phyloP scores from a whole-genome alignment of 169 alveolate genomes.

The Perkinsus olseni region DNA sequence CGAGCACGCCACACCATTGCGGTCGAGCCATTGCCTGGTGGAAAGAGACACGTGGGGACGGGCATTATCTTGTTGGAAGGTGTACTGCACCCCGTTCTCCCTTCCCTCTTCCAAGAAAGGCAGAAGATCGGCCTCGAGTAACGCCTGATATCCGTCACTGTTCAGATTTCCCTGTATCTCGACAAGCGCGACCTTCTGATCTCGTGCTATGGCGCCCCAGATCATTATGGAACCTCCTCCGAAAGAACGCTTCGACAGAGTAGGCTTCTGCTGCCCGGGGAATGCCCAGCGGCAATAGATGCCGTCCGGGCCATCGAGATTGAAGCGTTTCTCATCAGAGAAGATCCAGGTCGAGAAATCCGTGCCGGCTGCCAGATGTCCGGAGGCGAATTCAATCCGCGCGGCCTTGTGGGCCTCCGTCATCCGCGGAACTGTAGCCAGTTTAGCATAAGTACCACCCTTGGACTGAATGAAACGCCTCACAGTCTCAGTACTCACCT shows the following conservation, averaged over 20 bases:
- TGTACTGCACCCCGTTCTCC: background rate
- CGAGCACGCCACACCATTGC: background rate
- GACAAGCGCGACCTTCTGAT: background rate
- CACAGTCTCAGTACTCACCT: background rate
- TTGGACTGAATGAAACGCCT: background rate
- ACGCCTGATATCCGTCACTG: background rate
- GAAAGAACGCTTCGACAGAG: background rate
- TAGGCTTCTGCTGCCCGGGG: background rate
- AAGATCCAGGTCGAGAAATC: background rate
- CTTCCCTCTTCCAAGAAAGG: background rate
- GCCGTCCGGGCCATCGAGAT: background rate
- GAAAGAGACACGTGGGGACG: background rate
- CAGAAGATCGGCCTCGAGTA: background rate
- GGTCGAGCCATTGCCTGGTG: background rate
- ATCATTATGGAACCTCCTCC: background rate
- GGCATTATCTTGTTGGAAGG: background rate
- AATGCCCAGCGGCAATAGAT: background rate
- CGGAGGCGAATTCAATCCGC: background rate
- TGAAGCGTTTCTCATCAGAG: background rate
- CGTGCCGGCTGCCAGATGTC: background rate
- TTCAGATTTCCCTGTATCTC: background rate
- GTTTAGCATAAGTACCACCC: too few relatives aligned
- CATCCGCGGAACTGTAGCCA: background rate
- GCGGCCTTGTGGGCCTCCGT: background rate
- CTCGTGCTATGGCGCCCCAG: background rate